Percentiles rank a stretch among this genome's conserved stretches.
phyloP scores from a whole-genome alignment of 768 basidiomycete species.

The Stropharia rugosoannulata region DNA sequence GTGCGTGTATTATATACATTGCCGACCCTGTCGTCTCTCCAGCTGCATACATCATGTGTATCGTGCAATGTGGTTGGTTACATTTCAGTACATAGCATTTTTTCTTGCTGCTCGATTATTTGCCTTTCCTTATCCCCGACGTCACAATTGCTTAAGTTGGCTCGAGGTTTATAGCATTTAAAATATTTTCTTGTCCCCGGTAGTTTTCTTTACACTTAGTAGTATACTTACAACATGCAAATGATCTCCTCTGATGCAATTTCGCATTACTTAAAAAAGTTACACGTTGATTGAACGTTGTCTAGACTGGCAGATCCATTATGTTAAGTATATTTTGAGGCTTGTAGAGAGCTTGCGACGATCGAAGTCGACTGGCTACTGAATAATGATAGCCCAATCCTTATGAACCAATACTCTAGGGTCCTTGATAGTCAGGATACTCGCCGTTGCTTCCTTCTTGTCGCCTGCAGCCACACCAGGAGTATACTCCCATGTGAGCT shows the following conservation, averaged over 20 bases:
- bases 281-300: too few species aligned
- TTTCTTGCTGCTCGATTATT: background rate
- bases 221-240: too few species aligned
- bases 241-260: too few species aligned
- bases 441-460: constrained; percentile 64
- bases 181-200: background rate
- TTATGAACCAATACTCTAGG: constrained; percentile 55
- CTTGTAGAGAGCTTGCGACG: background rate
- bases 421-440: constrained; percentile 75
- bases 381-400: constrained; percentile 63
- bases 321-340: constrained; percentile 7
- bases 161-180: background rate
- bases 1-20: background rate
- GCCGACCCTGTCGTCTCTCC: too few species aligned
- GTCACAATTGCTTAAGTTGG: constrained; percentile 5
- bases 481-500: constrained; percentile 68
- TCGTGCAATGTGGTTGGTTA: too few species aligned
- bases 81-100: background rate
- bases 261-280: too few species aligned
- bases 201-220: too few species aligned
- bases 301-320: too few species aligned
- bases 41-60: too few species aligned
- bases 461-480: constrained; percentile 55
- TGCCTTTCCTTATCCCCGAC: constrained; percentile 1
- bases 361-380: constrained; percentile 13